Percentiles rank a stretch among this genome's conserved stretches.
These are phyloP conservation scores for Trichophaea hybrida DNA, from an alignment of 2,329 filamentous ascomycete genomes.

Conservation along the genomic window DNA sequence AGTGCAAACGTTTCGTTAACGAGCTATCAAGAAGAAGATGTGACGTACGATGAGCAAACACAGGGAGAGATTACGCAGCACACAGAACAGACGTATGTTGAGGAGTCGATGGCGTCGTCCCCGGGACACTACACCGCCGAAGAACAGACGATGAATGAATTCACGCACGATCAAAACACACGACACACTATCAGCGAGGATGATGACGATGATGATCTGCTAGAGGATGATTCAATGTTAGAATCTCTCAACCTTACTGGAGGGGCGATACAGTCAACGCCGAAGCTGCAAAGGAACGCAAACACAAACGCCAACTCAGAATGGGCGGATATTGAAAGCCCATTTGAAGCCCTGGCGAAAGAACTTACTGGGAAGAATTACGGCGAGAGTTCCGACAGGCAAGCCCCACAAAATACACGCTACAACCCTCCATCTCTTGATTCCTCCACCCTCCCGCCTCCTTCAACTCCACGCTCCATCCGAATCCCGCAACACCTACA, in stretches of 20 bases:
- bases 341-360: constrained; percentile 58
- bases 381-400: constrained; percentile 1
- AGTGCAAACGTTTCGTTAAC: constrained; percentile 94
- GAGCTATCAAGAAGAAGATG: constrained; percentile 44
- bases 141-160: constrained; percentile 26
- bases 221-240: constrained; percentile 50
- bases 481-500: constrained; percentile 10
- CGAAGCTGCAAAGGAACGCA: constrained; percentile 29
- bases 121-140: constrained; percentile 31
- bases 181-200: constrained; percentile 27
- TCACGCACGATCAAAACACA: constrained; percentile 4
- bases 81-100: constrained; percentile 31
- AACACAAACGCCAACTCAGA: constrained; percentile 28
- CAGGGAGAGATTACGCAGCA: constrained; percentile 33
- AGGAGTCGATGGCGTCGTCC: constrained; percentile 33
- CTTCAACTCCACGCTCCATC: constrained; percentile 29
- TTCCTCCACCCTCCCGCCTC: constrained; percentile 27
- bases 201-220: constrained; percentile 23
- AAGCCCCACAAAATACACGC: not conserved
- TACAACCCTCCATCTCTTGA: not conserved
- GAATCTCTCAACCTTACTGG: constrained; percentile 48
- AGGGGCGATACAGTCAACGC: constrained; percentile 32
- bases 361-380: constrained; percentile 39
- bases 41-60: constrained; percentile 28
- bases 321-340: constrained; percentile 55